These are phyloP conservation scores for Nyctanthes arbortristis DNA, from an alignment of 257 asterid species.

Conservation along the genomic window DNA sequence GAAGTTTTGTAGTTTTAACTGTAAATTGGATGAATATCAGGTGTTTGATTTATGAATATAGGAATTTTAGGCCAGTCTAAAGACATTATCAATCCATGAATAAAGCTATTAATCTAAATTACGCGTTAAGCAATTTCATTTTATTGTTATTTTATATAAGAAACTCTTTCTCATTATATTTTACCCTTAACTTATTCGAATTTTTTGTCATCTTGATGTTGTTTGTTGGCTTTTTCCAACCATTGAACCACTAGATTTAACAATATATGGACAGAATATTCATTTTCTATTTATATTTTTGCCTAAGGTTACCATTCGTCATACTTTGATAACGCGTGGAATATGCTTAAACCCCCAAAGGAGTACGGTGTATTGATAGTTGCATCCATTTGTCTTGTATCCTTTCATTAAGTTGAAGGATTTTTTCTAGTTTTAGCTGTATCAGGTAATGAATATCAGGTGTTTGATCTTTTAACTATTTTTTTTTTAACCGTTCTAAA, in stretches of 20 bases:
- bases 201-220: no score
- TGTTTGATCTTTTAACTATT: not conserved
- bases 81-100: not conserved
- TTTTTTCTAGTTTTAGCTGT: not conserved
- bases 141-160: no score
- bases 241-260: not conserved
- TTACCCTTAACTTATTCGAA: no score
- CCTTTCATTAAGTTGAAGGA: not conserved
- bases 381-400: not conserved
- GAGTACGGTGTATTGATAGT: not conserved
- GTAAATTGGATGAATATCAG: not conserved
- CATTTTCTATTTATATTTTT: no score
- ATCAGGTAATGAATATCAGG: not conserved
- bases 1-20: no score
- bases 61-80: not conserved
- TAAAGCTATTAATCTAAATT: not conserved
- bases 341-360: not conserved
- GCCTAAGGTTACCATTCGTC: not conserved
- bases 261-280: not conserved
- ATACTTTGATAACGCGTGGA: not conserved
- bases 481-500: no score
- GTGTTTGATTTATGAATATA: not conserved
- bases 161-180: no score
- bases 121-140: not conserved
- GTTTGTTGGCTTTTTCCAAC: not conserved